These are phyloP conservation scores for Beta vulgaris DNA, from an alignment of 148 eudicot species.

Conservation along the genomic window DNA sequence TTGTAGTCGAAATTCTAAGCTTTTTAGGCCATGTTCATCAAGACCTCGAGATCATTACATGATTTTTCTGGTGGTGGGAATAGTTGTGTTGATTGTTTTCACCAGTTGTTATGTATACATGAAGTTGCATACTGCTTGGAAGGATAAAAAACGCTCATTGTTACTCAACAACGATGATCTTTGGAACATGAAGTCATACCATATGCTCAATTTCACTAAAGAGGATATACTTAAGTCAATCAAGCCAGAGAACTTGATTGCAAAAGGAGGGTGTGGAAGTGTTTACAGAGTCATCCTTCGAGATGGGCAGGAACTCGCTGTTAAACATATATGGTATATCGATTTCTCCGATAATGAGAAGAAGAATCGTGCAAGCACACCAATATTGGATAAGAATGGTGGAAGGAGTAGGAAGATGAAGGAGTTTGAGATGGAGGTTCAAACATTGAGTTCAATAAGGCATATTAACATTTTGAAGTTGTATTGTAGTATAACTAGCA, in stretches of 20 bases:
- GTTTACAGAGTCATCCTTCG: conserved; percentile 60
- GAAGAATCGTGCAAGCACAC: conserved; percentile 36
- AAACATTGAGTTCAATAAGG: conserved; percentile 76
- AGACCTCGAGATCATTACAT: conserved; percentile 25
- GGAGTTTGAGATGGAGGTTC: conserved; percentile 86
- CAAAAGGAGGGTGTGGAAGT: conserved; percentile 91
- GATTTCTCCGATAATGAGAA: conserved; percentile 29
- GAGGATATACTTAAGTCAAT: conserved; percentile 73
- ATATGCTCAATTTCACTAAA: conserved; percentile 66
- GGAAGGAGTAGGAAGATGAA: conserved; percentile 34
- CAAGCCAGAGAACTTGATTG: conserved; percentile 71
- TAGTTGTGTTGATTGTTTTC: conserved; percentile 32
- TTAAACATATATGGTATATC: conserved; percentile 74
- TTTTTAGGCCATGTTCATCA: conserved; percentile 46
- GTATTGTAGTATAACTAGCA: conserved; percentile 79
- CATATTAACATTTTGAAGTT: conserved; percentile 87
- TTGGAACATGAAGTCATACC: conserved; percentile 90
- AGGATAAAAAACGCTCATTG: conserved; percentile 27
- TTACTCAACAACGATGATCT: conserved; percentile 62
- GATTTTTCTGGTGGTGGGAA: conserved; percentile 40
- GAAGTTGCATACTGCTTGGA: conserved; percentile 28
- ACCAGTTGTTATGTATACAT: conserved; percentile 35
- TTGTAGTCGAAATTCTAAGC: conserved; percentile 54
- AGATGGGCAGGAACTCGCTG: conserved; percentile 69
- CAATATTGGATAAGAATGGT: conserved; percentile 47